Base-by-base conservation (phyloP, 805 yeast genomes). In the Tetrapisispora taiwanensis region DNA sequence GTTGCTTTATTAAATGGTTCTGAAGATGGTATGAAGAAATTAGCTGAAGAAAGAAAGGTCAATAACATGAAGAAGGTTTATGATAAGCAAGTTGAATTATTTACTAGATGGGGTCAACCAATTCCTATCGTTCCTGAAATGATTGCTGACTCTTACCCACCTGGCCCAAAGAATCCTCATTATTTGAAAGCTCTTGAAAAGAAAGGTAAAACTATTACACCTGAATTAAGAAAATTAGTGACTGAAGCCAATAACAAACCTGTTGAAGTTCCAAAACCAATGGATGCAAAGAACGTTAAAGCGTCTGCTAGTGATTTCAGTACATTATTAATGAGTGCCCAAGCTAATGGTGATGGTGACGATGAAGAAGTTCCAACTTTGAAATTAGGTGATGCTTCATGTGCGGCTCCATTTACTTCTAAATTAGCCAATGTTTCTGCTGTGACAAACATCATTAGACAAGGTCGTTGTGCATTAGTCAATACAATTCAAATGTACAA, bases 401-500 rank as follows among this genome's bases (percentile, higher is more conserved):
- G 94, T 57, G 98, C 98, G 44, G 98, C 98, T 30, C 98, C 98
- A 39, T 87, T 92, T 65, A 92, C 98, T 17, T 89, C 97, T 20
- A 92, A 92, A 63, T 75, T 92, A 52, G 78, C 95, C 22, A 84
- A 83, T 58, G 98, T 92, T 28, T 76, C 89, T 44, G 82, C 98
- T 45, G 96, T 92, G 45, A 84, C 95, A 43, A 82, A 88, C 60
- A 84, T 92, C 52, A 78, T 92, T 53, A 88, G 98, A 68, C 97
- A 92, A 72, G 98, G 98, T 52, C 87, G 98, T 68, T 86, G 95
- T 72, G 95, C 98, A 7, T 73, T 92, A 53, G 96, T 92, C 37
- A 86, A 96, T 15, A 92, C 98, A 8, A 89, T 92, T 61, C 98
- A 92, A 70, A 92, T 92, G 98, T 92, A 92, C 76, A 92, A 92